Conservation (phyloP, 2,329 filamentous ascomycete species). For the Alternaria brassicicola region DNA sequence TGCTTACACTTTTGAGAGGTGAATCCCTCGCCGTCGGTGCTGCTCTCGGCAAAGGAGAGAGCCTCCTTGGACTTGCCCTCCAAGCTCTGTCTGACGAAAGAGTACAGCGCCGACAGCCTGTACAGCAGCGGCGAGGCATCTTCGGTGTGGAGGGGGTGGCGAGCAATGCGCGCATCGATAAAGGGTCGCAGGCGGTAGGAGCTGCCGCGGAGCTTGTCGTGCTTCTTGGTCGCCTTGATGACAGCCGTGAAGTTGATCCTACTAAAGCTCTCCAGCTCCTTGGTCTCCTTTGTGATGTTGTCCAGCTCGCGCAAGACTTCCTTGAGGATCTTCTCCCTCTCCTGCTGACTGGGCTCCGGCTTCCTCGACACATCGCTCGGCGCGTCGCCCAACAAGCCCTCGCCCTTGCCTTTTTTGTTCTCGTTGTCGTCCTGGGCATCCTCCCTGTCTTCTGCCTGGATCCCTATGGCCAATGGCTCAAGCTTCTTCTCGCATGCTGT, state of each 20-base stretch:
- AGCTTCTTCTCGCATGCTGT: conserved; percentile 70
- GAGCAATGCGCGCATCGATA: conserved; percentile 86
- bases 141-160: conserved; percentile 92
- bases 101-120: conserved; percentile 91
- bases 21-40: conserved; percentile 66
- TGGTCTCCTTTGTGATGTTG: conserved; percentile 85
- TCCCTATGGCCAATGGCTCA: conserved; percentile 60
- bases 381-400: conserved; percentile 23
- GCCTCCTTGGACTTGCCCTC: conserved; percentile 61
- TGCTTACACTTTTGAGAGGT: conserved; percentile 82
- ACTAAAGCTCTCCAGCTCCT: conserved; percentile 92
- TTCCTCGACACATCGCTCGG: conserved; percentile 30
- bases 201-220: conserved; percentile 88
- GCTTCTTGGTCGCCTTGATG: conserved; percentile 98
- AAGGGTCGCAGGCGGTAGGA: conserved; percentile 89
- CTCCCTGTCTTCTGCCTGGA: conserved; percentile 28
- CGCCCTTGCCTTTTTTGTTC: conserved; percentile 11
- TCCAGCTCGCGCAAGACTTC: conserved; percentile 83
- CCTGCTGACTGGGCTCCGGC: conserved; percentile 44
- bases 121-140: conserved; percentile 90
- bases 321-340: conserved; percentile 63
- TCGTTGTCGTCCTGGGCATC: conserved; percentile 19
- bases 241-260: conserved; percentile 97
- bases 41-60: conserved; percentile 54
- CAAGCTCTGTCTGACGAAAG: conserved; percentile 84